Percentiles rank a stretch among this genome's conserved stretches.
Evolutionary conservation across 2,329 filamentous ascomycete genomes (phyloP).

Genomic region (Trichoderma sp.): DNA sequence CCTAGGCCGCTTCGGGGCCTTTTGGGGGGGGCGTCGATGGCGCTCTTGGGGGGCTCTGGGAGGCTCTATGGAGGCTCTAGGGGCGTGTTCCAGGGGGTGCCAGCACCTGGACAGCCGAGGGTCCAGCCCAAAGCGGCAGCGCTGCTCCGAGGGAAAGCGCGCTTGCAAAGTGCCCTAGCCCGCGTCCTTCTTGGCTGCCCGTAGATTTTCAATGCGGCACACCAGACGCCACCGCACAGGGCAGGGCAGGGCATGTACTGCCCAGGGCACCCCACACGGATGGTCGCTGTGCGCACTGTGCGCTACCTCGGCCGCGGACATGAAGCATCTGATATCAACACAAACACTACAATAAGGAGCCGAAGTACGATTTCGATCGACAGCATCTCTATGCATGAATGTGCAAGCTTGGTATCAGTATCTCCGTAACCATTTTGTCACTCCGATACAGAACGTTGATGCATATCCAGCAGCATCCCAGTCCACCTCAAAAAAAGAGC

Average conservation of each 20-base stretch:
- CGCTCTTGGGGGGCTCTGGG: background rate
- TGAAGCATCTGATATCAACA: background rate
- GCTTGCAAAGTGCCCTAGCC: slow-evolving; percentile 1
- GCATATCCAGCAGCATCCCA: no score
- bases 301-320: slow-evolving; percentile 14
- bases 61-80: background rate
- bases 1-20: background rate
- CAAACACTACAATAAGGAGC: background rate
- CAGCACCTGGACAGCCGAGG: slow-evolving; percentile 9
- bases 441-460: background rate
- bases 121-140: slow-evolving; percentile 25
- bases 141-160: slow-evolving; percentile 25
- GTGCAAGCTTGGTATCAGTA: background rate
- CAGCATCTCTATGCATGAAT: background rate
- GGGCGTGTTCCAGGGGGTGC: slow-evolving; percentile 12
- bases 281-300: slow-evolving; percentile 20
- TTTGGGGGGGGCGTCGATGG: background rate
- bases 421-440: background rate
- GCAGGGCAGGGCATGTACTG: background rate
- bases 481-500: no score
- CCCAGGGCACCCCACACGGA: slow-evolving; percentile 9
- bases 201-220: background rate
- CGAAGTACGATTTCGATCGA: no score
- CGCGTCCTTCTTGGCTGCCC: no score
- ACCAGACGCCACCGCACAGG: slow-evolving; percentile 14